Evolutionary conservation across 192 early-diverging fungal genomes (phyloP), one percentile per base, ranked within the genome.

Genomic region (Hyaloraphidium curvatum): DNA sequence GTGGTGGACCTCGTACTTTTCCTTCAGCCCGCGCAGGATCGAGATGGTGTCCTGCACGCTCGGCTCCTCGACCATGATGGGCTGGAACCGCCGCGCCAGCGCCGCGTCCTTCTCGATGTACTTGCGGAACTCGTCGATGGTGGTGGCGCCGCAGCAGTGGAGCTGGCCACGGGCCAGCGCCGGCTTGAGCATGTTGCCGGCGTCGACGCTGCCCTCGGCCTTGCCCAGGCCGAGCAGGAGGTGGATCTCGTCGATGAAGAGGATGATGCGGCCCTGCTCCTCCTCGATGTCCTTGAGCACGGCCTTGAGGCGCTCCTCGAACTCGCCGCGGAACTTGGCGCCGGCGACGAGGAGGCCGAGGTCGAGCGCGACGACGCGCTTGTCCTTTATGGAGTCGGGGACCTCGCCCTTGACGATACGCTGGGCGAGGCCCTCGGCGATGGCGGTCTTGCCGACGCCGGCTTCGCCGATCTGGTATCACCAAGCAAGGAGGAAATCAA

Each of bases 161-260:
- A 87, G 55, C 16, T 67, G 65, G 22, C 84, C 84, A 35, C 83
- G 69, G 13, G 84, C 79, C 33, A 87, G 64, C 16, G 80, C 80
- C 1, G 84, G 84, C 70, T 86, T 87, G n/a, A 87, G 66, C 59
- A 84, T 56, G 51, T 87, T 87, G 33, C 74, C 77, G 16, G 79
- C 81, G 53, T 87, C 84, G 73, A 87, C 81, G 1, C 77, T 71
- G 28, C 82, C 84, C 52, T 84, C 80, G 1, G 77, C 69, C 51
- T 78, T 82, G 29, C 84, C 84, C 29, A 82, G 61, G 1, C 84
- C 84, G 29, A 87, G 61, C 11, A 87, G 58, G 31, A 70, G 78
- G 51, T 87, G 84, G 22, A 87, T 66, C 63, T 87, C 84, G 54
- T 87, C 84, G 52, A 84, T 80, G 58, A 87, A 87, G 28, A 87